These are phyloP conservation scores for Cymbopogon flexuosus DNA, from an alignment of 202 grass and related monocot species.

Conservation along the genomic window DNA sequence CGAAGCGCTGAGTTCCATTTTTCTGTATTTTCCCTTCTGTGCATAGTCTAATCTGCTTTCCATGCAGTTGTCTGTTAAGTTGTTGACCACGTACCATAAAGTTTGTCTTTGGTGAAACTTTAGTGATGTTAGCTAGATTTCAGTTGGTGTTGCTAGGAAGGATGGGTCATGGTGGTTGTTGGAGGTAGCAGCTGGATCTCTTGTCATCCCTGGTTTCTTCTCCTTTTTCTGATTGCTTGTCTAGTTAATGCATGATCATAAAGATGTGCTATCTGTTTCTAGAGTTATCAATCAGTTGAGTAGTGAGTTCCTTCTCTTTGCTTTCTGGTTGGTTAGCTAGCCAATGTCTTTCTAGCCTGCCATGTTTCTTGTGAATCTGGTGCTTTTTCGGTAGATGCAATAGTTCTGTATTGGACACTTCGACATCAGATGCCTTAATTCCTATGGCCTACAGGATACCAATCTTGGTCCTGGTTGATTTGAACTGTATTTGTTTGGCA, in stretches of 20 bases:
- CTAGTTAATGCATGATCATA: slow-evolving; percentile 13
- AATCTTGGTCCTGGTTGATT: slow-evolving; percentile 23
- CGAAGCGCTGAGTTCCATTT: neutral
- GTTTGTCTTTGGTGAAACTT: slow-evolving; percentile 7
- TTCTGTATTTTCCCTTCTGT: neutral
- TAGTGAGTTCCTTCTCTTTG: slow-evolving; percentile 1
- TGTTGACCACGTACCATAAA: slow-evolving; percentile 6
- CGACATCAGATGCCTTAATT: neutral
- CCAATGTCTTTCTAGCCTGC: neutral
- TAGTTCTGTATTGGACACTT: neutral
- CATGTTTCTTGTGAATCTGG: slow-evolving; percentile 1
- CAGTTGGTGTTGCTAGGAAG: slow-evolving; percentile 19
- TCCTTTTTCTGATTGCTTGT: slow-evolving; percentile 15
- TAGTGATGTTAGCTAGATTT: slow-evolving; percentile 16
- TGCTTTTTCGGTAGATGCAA: neutral
- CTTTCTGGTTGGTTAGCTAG: slow-evolving; percentile 30
- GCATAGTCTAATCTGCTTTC: neutral
- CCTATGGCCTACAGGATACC: slow-evolving; percentile 12
- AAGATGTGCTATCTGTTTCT: slow-evolving; percentile 11
- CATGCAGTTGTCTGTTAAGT: neutral
- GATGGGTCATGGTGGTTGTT: slow-evolving; percentile 14
- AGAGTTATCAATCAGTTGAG: neutral
- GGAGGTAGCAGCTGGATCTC: slow-evolving; percentile 21
- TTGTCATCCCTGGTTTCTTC: neutral
- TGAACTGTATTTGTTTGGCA: slow-evolving; percentile 29